Percentiles rank a stretch among this genome's conserved stretches.
phyloP scores from a whole-genome alignment of 305 asterid genomes.

The Plantago rigida region DNA sequence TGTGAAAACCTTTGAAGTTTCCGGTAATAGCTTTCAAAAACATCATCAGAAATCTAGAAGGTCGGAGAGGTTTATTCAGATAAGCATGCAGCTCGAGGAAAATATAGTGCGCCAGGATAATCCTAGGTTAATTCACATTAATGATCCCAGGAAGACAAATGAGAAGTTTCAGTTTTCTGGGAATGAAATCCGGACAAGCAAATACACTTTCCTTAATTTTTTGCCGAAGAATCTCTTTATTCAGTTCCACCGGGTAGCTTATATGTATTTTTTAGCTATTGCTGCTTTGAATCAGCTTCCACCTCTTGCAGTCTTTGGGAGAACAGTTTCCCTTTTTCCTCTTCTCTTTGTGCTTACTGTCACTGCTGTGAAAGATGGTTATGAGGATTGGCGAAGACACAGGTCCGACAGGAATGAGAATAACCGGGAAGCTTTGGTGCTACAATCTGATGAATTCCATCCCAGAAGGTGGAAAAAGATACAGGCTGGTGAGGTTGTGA shows the following conservation, averaged over 20 bases:
- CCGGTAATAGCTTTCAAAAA: constrained; percentile 39
- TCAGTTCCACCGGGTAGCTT: constrained; percentile 93
- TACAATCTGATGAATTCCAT: constrained; percentile 50
- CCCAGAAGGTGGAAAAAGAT: constrained; percentile 74
- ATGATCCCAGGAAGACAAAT: constrained; percentile 71
- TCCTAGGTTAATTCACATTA: constrained; percentile 74
- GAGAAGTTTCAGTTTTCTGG: constrained; percentile 62
- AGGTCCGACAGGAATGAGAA: constrained; percentile 95
- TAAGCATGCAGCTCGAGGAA: constrained; percentile 77
- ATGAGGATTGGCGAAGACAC: constrained; percentile 99
- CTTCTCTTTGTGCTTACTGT: constrained; percentile 93
- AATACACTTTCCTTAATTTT: constrained; percentile 72
- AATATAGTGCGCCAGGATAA: constrained; percentile 48
- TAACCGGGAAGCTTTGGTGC: constrained; percentile 78
- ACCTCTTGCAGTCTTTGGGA: constrained; percentile 96
- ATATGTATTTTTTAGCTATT: constrained; percentile 82
- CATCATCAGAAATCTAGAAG: constrained; percentile 30
- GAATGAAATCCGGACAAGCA: constrained; percentile 94
- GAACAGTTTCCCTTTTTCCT: constrained; percentile 90
- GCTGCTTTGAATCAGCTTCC: constrained; percentile 96
- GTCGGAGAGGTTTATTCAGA: constrained; percentile 54
- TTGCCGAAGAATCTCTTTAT: constrained; percentile 90
- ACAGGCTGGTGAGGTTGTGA: constrained; percentile 81
- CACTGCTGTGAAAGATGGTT: constrained; percentile 95
- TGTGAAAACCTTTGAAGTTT: constrained; percentile 45